Percentiles rank a stretch among this genome's conserved stretches.
Evolutionary conservation across 2,329 filamentous ascomycete species (phyloP).

Genomic region (Pleoardoris graminearum): DNA sequence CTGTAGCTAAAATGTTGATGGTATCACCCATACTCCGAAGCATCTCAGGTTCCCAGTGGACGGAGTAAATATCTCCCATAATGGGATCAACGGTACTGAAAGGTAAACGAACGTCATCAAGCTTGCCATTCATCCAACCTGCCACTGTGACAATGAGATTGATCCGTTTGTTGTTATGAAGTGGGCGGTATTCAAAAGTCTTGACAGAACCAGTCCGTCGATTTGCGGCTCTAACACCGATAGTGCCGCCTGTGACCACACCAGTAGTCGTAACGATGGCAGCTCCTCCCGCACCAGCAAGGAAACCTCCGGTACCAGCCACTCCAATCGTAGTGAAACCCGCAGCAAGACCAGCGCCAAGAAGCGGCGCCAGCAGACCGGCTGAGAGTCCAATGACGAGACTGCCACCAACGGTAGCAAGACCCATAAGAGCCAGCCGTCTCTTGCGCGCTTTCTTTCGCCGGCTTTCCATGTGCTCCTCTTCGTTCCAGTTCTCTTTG

Average conservation of each 20-base stretch:
- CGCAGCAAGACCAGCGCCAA: constrained; percentile 89
- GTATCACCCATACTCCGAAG: constrained; percentile 96
- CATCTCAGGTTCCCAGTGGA: constrained; percentile 98
- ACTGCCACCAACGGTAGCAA: constrained; percentile 93
- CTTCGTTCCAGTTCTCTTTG: constrained; percentile 97
- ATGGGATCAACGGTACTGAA: constrained; percentile 96
- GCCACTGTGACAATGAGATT: constrained; percentile 95
- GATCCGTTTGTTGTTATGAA: constrained; percentile 97
- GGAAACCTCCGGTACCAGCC: constrained; percentile 81
- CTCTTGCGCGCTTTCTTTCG: constrained; percentile 79
- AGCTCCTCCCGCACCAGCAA: constrained; percentile 88
- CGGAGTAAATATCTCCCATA: constrained; percentile 97
- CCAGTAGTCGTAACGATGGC: constrained; percentile 91
- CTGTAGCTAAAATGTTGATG: constrained; percentile 96
- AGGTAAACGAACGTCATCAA: constrained; percentile 92
- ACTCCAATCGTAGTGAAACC: constrained; percentile 96
- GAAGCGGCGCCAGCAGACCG: constrained; percentile 87
- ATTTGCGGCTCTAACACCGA: constrained; percentile 83
- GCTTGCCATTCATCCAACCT: constrained; percentile 98
- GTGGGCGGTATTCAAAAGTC: constrained; percentile 93
- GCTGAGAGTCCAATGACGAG: constrained; percentile 94
- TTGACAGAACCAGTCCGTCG: constrained; percentile 87
- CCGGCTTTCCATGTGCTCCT: constrained; percentile 86
- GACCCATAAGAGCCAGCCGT: constrained; percentile 91
- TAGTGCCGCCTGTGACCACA: constrained; percentile 81